Evolutionary conservation across 208 protist genomes (phyloP), one percentile per base, ranked within the genome.

Genomic region (Balamuthia mandrillaris): DNA sequence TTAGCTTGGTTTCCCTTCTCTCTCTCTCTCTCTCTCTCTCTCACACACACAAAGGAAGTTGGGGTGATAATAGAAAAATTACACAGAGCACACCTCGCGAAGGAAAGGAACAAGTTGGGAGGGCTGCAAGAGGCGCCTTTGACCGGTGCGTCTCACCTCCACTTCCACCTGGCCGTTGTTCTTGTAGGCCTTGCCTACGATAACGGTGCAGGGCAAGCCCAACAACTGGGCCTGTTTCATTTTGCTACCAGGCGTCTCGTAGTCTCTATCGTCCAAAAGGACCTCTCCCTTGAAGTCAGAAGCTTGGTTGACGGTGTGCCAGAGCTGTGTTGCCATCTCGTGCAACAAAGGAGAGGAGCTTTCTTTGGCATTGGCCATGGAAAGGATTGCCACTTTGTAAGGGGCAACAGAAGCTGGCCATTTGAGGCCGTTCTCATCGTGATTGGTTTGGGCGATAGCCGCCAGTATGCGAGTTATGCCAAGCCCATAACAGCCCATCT

Each of bases 401-500:
- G 88, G 88, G n/a, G 88, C 68, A 0, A 91, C 33, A 18, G 61
- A 10, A 10, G 27, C 18, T 12, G 85, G 77, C 78, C 68, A 90
- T 7, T 37, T 1, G 9, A 89, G 51, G n/a, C 81, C 88, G 3
- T 70, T 3, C 0, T 72, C 21, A 24, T 89, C 85, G 31, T 37
- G 47, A 14, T 41, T 35, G 18, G 74, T 49, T 51, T 92, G 88
- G 7, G 86, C 56, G 0, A 91, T 33, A 1, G 91, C 70, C 9
- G 86, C 79, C 29, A 91, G 12, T 2, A 91, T 61, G 2, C 86
- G 65, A 5, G 65, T 72, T 29, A 88, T n/a, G 14, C 88, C 89
- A 2, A 90, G 54, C 6, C 91, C 91, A 72, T 89, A 93, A 47
- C 91, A 93, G 10, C 91, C 91, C 91, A 92, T 91, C 35, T 90